Base-by-base conservation (phyloP, 148 eudicot genomes). In the Cornus kousa region DNA sequence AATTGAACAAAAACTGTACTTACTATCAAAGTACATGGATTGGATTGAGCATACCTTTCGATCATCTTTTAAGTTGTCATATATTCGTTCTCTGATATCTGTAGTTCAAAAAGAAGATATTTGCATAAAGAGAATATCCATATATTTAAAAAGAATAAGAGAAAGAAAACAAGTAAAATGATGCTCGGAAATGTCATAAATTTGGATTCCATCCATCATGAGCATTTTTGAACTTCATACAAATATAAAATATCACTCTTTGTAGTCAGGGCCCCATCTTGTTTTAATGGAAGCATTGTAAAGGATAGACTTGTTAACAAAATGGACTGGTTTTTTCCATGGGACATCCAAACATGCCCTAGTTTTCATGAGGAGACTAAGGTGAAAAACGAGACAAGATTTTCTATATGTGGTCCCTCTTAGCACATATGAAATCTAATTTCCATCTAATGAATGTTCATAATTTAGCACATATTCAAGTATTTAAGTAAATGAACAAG, bases 11-110 rank as follows among this genome's bases (percentile, higher is more conserved):
- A 19, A 62, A 62, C 8, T 17, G 66, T 62, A n/a, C 23, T 35
- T 72, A 70, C n/a, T 31, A 74, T 39, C 73, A 24, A 68, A 68
- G 43, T 31, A 6, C 23, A 16, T 72, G 37, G 68, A 65, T 48
- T 40, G 48, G 33, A 14, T 46, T 9, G 43, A 39, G 16, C 71
- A 59, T 87, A 86, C 91, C 89, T 88, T 84, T 50, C n/a, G 77
- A 46, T 84, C 85, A 32, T 80, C 84, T 68, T 82, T 86, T 40
- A 77, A 33, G 74, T 76, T 82, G 77, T 74, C 87, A 53, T 72
- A 80, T 62, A 66, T 76, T 11, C 68, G 82, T 33, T 86, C 87
- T 64, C 81, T 77, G 50, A 75, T 65, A 76, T 80, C 91, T 88
- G 83, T 65, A 64, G 71, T 74, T 62, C 55, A 65, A 60, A 35